phyloP scores from a whole-genome alignment of 805 yeast species.

The Pichia paraexigua region DNA sequence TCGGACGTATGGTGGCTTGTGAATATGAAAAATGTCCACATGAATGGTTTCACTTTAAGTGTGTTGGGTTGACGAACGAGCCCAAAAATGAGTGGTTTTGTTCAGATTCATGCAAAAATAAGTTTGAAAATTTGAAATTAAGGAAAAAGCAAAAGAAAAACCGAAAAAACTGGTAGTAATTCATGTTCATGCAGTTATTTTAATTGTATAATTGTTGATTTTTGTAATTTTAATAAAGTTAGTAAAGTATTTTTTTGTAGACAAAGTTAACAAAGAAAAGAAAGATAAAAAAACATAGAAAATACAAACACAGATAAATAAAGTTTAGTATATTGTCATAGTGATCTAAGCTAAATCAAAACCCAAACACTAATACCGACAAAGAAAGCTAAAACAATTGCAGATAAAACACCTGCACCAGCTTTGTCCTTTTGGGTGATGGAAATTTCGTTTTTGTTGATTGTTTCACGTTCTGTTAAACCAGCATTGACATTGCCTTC shows the following conservation, averaged over 20 bases:
- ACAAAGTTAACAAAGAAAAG: not conserved
- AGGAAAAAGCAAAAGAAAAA: conserved; percentile 13
- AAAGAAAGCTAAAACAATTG: conserved; percentile 52
- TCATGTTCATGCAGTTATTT: not conserved
- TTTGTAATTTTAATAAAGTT: not conserved
- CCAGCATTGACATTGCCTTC: conserved; percentile 48
- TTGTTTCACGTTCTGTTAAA: conserved; percentile 44
- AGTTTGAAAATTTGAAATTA: not conserved
- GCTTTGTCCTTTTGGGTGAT: conserved; percentile 64
- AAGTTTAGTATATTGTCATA: not conserved
- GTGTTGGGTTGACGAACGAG: conserved; percentile 83
- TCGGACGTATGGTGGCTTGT: conserved; percentile 94
- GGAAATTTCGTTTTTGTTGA: conserved; percentile 33
- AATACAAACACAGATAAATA: not conserved
- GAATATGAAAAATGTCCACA: conserved; percentile 76
- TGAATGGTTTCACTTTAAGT: conserved; percentile 95
- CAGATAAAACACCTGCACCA: conserved; percentile 88
- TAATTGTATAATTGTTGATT: not conserved
- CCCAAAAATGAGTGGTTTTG: conserved; percentile 91
- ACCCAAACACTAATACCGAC: conserved; percentile 76
- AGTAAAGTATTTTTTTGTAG: not conserved
- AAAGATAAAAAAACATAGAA: not conserved
- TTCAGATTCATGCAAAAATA: conserved; percentile 52
- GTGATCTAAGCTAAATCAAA: conserved; percentile 33
- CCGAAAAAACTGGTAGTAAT: conserved; percentile 6